A percentile compares a stretch with the other conserved stretches of the same genome.
phyloP scores from a whole-genome alignment of 768 basidiomycete genomes.

The Suillus weaverae region DNA sequence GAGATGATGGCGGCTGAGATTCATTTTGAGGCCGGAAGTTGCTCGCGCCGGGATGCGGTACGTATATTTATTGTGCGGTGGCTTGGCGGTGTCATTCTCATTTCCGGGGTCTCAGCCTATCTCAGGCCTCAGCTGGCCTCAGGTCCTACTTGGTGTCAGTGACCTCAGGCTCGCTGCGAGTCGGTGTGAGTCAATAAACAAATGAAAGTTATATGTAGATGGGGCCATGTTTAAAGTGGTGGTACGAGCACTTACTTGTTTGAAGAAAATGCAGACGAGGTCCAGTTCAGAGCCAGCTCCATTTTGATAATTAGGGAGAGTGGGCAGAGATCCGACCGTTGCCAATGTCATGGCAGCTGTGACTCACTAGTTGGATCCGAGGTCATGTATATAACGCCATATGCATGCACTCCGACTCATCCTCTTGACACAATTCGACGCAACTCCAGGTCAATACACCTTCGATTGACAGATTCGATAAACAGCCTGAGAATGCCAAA shows the following conservation, averaged over 20 bases:
- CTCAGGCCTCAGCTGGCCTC: no score
- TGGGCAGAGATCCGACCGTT: neutral
- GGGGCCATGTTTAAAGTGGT: no score
- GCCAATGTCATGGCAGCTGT: neutral
- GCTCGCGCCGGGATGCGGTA: no score
- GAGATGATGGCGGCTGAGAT: no score
- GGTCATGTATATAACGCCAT: neutral
- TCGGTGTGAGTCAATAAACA: no score
- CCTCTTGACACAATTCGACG: neutral
- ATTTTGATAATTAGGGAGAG: neutral
- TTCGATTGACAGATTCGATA: neutral
- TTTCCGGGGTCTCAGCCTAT: no score
- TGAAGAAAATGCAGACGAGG: neutral
- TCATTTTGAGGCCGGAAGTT: no score
- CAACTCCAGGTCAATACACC: neutral
- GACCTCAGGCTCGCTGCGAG: no score
- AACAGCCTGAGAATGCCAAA: neutral
- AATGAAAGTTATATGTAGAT: no score
- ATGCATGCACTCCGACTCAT: neutral
- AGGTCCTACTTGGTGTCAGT: no score
- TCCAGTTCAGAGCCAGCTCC: neutral
- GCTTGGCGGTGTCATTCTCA: no score
- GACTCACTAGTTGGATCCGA: neutral
- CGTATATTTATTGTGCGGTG: no score
- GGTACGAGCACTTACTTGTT: neutral